Evolutionary conservation across 176 grass and related monocot genomes (phyloP).

Genomic region (Musa itinerans): DNA sequence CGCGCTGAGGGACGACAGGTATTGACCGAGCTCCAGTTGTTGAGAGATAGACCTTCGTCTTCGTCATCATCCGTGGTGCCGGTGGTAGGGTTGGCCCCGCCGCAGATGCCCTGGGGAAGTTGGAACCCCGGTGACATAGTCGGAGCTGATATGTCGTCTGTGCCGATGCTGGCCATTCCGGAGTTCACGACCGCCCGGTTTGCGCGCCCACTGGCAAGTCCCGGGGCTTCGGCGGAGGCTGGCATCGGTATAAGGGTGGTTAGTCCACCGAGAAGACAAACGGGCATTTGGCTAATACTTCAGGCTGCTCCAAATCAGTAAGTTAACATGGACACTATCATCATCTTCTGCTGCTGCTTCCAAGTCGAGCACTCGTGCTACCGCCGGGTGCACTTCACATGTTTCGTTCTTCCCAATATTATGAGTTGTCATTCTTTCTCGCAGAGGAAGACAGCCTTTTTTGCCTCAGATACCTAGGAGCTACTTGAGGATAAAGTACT

Average conservation of each 20-base stretch:
- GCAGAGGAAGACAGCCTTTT: constrained; percentile 73
- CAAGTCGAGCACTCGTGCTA: too few species aligned
- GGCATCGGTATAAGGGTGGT: constrained; percentile 13
- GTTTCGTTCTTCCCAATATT: too few species aligned
- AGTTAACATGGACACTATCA: constrained; percentile 15
- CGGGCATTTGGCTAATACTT: constrained; percentile 64
- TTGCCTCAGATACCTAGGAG: constrained; percentile 87
- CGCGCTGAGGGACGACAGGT: neutral
- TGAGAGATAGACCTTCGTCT: neutral
- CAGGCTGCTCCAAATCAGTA: constrained; percentile 66
- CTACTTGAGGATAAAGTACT: constrained; percentile 89
- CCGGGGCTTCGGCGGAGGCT: neutral
- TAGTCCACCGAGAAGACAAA: constrained; percentile 29
- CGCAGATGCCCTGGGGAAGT: neutral
- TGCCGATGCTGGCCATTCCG: constrained; percentile 8
- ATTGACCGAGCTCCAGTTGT: neutral
- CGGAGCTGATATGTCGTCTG: neutral
- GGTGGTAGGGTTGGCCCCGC: neutral
- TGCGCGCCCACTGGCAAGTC: neutral
- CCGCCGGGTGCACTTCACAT: too few species aligned
- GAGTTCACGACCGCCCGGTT: neutral
- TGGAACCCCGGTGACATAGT: neutral
- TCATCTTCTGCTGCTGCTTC: too few species aligned
- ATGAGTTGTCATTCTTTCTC: neutral
- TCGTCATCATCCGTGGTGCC: constrained; percentile 4